Base-by-base conservation (phyloP, 2,329 filamentous ascomycete species). In the Didymella keratinophila region DNA sequence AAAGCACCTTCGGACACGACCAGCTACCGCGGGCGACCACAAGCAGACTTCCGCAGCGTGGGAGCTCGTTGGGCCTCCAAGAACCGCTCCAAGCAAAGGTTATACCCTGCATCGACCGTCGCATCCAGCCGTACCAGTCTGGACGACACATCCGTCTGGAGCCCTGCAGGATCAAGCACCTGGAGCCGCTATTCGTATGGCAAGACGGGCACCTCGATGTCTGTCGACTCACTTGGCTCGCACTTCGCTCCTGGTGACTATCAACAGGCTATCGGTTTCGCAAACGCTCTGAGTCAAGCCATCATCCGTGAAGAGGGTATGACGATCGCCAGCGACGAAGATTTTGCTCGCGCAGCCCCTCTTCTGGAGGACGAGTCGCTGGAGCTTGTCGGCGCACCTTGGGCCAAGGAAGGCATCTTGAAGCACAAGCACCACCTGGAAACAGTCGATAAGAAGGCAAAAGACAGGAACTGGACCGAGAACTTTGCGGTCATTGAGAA, bases 391-490 rank as follows among this genome's bases (percentile, higher is more conserved):
- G 95, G 95, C 23, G 92, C 95, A n/a, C 95, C 95, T 0, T 99
- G 95, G 95, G 89, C 96, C 27, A 99, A 99, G 78, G 95, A 99
- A 78, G 95, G 95, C 62, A 92, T 96, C 68, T 83, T 98, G 20
- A 94, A 94, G 67, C 94, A 99, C 80, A 98, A 98, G 78, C 94
- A 97, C 75, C 94, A 98, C 71, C 84, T 98, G 3, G 94, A 98
- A 74, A 88, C 91, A 4, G 84, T 92, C 34, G 93, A 96, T 66
- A 97, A 95, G 80, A 91, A 92, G 75, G 90, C 93, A 61, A 97
- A 94, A 78, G 94, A 98, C 70, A 86, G 95, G 37, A 94, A 93
- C 69, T 99, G 95, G 95, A 89, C 84, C 58, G 93, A 98, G 71
- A 93, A 93, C 55, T 99, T 99, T 79, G 94, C 93, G 34, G 95